A percentile compares a stretch with the other conserved stretches of the same genome.
Conservation (phyloP, 2,329 filamentous ascomycete species). For the Calonectria fujianensis region DNA sequence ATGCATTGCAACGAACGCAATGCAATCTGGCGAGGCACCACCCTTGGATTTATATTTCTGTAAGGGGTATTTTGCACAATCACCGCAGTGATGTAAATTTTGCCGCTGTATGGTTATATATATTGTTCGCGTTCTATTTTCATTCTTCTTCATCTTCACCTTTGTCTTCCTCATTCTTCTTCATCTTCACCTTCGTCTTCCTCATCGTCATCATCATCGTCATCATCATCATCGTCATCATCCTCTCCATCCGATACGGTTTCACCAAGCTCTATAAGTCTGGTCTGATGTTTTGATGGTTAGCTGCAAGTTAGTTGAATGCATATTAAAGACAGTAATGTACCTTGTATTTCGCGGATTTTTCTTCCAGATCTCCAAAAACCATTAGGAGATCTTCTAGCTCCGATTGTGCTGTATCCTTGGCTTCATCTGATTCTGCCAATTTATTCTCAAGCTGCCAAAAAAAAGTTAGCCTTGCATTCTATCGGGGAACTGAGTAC, state of each 20-base stretch:
- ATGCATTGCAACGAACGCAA: slow-evolving; percentile 41
- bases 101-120: slow-evolving; percentile 29
- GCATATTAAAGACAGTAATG: slow-evolving; percentile 45
- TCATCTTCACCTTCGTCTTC: slow-evolving; percentile 41
- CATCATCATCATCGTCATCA: slow-evolving; percentile 73
- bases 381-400: slow-evolving; percentile 89
- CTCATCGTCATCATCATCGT: slow-evolving; percentile 52
- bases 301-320: slow-evolving; percentile 34
- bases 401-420: slow-evolving; percentile 80
- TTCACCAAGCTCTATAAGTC: slow-evolving; percentile 80
- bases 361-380: slow-evolving; percentile 87
- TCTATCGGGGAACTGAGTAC: slow-evolving; percentile 19
- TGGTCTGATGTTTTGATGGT: slow-evolving; percentile 63
- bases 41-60: slow-evolving; percentile 52
- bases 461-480: slow-evolving; percentile 45
- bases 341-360: slow-evolving; percentile 84
- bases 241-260: slow-evolving; percentile 85
- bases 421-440: slow-evolving; percentile 74
- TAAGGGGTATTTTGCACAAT: slow-evolving; percentile 53
- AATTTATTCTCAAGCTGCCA: slow-evolving; percentile 58
- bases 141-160: slow-evolving; percentile 29
- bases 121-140: slow-evolving; percentile 30
- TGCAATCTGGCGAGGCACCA: slow-evolving; percentile 55
- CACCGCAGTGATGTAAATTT: slow-evolving; percentile 11
- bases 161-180: slow-evolving; percentile 28